phyloP scores from a whole-genome alignment of 1,284 basidiomycete species.

The Pascua guehoae region DNA sequence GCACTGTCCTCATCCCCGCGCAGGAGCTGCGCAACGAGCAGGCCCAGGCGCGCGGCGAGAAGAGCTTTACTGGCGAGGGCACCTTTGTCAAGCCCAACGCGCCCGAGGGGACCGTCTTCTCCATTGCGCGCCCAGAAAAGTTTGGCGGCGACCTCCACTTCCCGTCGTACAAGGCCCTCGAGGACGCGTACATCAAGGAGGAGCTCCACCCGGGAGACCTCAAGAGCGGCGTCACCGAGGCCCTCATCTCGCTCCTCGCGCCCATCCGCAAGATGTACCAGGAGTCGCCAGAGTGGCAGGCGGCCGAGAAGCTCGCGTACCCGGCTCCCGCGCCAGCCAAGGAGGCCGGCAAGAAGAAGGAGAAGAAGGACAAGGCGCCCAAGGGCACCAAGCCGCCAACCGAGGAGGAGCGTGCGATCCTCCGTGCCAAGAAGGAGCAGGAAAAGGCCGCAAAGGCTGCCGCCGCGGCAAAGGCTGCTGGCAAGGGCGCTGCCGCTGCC shows the following conservation, averaged over 20 bases:
- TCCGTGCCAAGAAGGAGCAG: conserved; percentile 41
- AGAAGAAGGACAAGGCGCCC: conserved; percentile 28
- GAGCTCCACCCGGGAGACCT: conserved; percentile 86
- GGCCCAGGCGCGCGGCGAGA: conserved; percentile 36
- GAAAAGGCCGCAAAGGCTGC: conserved; percentile 43
- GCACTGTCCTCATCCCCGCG: conserved; percentile 86
- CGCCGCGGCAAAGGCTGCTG: conserved; percentile 30
- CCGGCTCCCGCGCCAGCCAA: conserved; percentile 52
- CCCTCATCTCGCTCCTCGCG: conserved; percentile 71
- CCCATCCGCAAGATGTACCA: conserved; percentile 79
- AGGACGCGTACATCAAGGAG: conserved; percentile 72
- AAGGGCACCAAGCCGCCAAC: conserved; percentile 37
- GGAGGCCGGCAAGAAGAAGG: conserved; percentile 17
- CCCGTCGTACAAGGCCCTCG: conserved; percentile 61
- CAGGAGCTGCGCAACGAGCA: conserved; percentile 67
- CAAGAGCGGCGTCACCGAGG: conserved; percentile 75
- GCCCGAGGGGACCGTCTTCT: conserved; percentile 79
- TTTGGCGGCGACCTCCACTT: conserved; percentile 84
- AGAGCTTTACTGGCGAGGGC: conserved; percentile 35
- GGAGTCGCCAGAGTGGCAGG: conserved; percentile 74
- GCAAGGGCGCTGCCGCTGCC: conserved; percentile 16
- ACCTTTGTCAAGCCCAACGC: conserved; percentile 66
- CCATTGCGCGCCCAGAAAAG: conserved; percentile 70
- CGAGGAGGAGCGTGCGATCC: conserved; percentile 43
- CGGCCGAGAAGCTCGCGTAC: conserved; percentile 75